Base-by-base conservation (phyloP, 1,139 yeast genomes). In the Sugiyamaella paludigena region DNA sequence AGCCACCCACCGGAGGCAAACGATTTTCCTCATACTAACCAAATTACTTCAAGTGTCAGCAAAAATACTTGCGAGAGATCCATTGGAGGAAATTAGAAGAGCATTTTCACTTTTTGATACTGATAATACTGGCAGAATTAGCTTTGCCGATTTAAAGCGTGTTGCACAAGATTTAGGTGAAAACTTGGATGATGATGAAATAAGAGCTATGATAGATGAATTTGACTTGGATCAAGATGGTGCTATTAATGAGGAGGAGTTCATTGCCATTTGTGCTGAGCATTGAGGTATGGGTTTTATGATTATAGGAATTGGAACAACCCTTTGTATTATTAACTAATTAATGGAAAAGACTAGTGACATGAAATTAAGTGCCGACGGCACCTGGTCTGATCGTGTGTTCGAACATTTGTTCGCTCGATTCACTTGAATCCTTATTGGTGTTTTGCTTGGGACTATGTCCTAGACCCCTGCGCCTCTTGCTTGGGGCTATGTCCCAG, bases 211-310 rank as follows among this genome's bases (percentile, higher is more conserved):
- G 98, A 92, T 94, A 57, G 97, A 91, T 56, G 98, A 92, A 68
- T 94, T 94, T 64, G 99, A 94, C 69, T 72, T 92, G 51, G 98
- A 94, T 66, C 96, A 87, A 55, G 98, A 94, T 66, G 98, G 98
- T 43, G 96, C 87, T 59, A 89, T 94, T 59, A 85, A 84, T 60
- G 94, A 87, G 63, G 92, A 88, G 56, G 99, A 94, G 71, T 94
- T 92, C 67, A 87, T 88, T 54, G 85, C 87, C 53, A 88, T 91
- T 42, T 88, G 96, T 65, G 82, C 88, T 27, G 96, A 88, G 48
- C 65, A 65, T 50, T 68, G 53, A 53, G 13, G 5, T 19, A 4
- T 19, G 24, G 24, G n/a, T n/a, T n/a, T n/a, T n/a, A n/a, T n/a
- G n/a, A 19, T 19, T 19, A 5, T 19, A 5, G 24, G 24, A 19